Evolutionary conservation across 441 rosid genomes (phyloP).

Genomic region (Syzygium syzygioides): DNA sequence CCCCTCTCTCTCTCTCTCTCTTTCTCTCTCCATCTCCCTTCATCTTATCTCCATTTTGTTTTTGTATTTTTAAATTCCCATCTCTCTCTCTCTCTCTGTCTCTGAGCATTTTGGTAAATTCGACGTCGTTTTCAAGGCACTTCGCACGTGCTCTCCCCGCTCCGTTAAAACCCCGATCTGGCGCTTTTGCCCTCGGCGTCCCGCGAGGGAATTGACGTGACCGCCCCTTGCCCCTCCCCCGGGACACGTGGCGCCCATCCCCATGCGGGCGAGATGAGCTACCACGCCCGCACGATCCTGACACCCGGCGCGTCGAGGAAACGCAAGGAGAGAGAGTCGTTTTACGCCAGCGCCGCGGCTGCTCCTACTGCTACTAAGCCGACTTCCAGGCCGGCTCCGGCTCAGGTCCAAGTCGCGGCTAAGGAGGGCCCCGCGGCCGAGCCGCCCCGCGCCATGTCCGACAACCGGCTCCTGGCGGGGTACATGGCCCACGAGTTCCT

Average conservation of each 20-base stretch:
- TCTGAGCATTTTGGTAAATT: neutral
- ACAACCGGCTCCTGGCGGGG: constrained; percentile 5
- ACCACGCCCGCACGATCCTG: constrained; percentile 2
- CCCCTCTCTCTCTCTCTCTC: neutral
- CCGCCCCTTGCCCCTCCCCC: neutral
- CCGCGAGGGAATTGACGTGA: neutral
- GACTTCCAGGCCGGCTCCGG: neutral
- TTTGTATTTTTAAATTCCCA: neutral
- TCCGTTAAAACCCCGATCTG: neutral
- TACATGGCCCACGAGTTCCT: constrained; percentile 5
- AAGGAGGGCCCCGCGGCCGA: neutral
- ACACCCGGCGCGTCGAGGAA: constrained; percentile 1
- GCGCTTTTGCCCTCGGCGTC: neutral
- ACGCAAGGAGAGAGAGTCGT: constrained; percentile 1
- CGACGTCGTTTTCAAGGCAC: neutral
- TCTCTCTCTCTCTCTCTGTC: neutral
- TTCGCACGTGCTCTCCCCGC: neutral
- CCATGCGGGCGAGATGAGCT: neutral
- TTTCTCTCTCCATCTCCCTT: neutral
- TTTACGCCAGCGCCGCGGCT: neutral
- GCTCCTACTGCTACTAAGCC: neutral
- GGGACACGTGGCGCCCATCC: neutral
- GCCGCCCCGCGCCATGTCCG: neutral
- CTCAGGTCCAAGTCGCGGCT: neutral
- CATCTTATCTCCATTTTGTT: neutral